Conservation (phyloP, 1,284 basidiomycete species). For the Tausonia pullulans region DNA sequence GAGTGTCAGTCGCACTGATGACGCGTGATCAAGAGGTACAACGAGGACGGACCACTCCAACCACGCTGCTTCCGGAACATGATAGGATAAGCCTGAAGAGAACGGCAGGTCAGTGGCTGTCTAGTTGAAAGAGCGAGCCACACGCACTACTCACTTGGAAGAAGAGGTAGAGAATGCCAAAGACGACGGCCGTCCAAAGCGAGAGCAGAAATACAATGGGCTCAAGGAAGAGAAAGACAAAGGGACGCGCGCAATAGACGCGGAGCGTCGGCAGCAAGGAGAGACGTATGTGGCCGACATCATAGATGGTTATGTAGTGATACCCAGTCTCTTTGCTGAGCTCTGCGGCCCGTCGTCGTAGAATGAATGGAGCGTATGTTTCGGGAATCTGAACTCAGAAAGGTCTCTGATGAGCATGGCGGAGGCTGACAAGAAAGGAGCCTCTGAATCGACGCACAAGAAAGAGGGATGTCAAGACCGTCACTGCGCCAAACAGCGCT, state of each 20-base stretch:
- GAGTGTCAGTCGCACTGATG: not conserved
- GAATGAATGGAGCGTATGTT: conserved; percentile 6
- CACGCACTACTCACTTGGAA: not conserved
- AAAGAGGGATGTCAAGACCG: not conserved
- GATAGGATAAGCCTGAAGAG: conserved; percentile 16
- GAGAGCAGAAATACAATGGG: conserved; percentile 51
- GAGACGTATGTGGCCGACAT: not conserved
- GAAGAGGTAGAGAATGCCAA: conserved; percentile 30
- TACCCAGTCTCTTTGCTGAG: conserved; percentile 2
- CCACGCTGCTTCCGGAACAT: conserved; percentile 50
- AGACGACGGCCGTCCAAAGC: conserved; percentile 51
- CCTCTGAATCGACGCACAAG: not conserved
- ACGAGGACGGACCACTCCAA: conserved; percentile 39
- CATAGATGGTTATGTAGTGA: not conserved
- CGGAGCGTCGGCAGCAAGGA: not conserved
- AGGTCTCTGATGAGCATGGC: too few species aligned
- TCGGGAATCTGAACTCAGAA: not conserved
- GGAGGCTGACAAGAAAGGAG: not conserved
- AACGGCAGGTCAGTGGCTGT: not conserved
- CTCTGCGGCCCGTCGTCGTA: not conserved
- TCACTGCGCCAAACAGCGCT: not conserved
- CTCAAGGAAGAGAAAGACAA: conserved; percentile 38
- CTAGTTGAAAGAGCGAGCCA: not conserved
- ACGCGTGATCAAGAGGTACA: not conserved
- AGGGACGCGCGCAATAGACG: not conserved